Base-by-base conservation (phyloP, 2,329 filamentous ascomycete genomes). In the Capronia epimyces region DNA sequence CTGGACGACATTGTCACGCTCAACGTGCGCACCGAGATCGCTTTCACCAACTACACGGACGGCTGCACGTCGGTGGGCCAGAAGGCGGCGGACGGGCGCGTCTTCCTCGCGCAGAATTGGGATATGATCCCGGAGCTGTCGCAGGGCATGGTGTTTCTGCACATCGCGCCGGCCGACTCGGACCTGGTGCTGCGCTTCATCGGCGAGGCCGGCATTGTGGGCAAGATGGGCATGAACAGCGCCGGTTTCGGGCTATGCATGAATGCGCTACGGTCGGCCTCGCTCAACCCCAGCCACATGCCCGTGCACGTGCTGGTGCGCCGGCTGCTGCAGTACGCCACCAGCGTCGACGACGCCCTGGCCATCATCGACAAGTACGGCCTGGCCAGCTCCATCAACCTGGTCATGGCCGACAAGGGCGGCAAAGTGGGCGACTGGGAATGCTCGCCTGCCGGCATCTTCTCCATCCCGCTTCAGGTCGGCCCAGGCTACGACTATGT, bases 191-290 rank as follows among this genome's bases (percentile, higher is more conserved):
- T 79, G 56, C 63, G 73, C 32, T 77, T 78, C 67, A 66, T 79
- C 39, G 79, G 76, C 1, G 77, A 80, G 59, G 49, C 71, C 15
- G 77, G 77, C 4, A 69, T 79, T 6, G 73, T 85, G 27, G 81
- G 80, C 13, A 86, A 86, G 64, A 83, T 85, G 16, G 82, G 82
- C 0, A 70, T 84, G 57, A 86, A 86, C 60, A 69, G 67, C n/a
- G 61, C 64, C 0, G 80, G 81, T 0, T 78, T 85, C 0, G 81
- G 80, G 0, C 75, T 76, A 0, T 77, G 76, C 37, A 68, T 84
- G 7, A 85, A 85, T 53, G 82, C 81, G 0, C 80, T 85, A 52
- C 72, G 74, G 34, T 78, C 78, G 2, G 70, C 72, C 1, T 80
- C 79, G 1, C 73, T 82, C 42, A 71, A 80, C 59, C 58, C 65